Evolutionary conservation across 1,284 basidiomycete genomes (phyloP).

Genomic region (Baeospora myosura): DNA sequence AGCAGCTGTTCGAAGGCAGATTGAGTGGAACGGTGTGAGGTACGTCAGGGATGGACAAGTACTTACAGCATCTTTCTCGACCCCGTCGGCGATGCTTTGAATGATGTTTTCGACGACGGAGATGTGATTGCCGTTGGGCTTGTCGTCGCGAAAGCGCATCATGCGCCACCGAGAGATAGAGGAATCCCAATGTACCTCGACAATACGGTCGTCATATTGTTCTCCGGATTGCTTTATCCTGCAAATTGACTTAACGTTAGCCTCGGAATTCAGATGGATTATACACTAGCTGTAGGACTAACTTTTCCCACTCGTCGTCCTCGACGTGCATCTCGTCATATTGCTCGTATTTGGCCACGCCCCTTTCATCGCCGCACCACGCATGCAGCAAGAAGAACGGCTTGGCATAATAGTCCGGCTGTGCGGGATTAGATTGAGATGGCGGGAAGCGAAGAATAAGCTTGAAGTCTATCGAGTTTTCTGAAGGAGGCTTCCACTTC

Average conservation of each 20-base stretch:
- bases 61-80: slow-evolving; percentile 76
- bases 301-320: slow-evolving; percentile 93
- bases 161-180: slow-evolving; percentile 68
- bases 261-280: neutral
- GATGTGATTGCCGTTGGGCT: slow-evolving; percentile 82
- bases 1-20: slow-evolving; percentile 48
- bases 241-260: slow-evolving; percentile 3
- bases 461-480: slow-evolving; percentile 98
- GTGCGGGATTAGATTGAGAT: slow-evolving; percentile 35
- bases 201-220: slow-evolving; percentile 88
- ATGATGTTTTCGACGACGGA: slow-evolving; percentile 81
- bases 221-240: slow-evolving; percentile 83
- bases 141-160: slow-evolving; percentile 90
- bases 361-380: slow-evolving; percentile 66
- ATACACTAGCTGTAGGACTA: slow-evolving; percentile 30
- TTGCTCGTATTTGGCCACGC: slow-evolving; percentile 61
- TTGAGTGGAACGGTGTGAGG: slow-evolving; percentile 2
- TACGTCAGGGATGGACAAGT: neutral
- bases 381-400: slow-evolving; percentile 82
- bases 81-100: slow-evolving; percentile 83
- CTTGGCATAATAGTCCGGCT: slow-evolving; percentile 79
- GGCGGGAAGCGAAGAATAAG: slow-evolving; percentile 90
- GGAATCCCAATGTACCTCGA: slow-evolving; percentile 89
- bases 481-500: slow-evolving; percentile 98
- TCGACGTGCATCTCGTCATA: slow-evolving; percentile 85